Conservation (phyloP, 305 asterid genomes). For the Fraxinus platypoda region DNA sequence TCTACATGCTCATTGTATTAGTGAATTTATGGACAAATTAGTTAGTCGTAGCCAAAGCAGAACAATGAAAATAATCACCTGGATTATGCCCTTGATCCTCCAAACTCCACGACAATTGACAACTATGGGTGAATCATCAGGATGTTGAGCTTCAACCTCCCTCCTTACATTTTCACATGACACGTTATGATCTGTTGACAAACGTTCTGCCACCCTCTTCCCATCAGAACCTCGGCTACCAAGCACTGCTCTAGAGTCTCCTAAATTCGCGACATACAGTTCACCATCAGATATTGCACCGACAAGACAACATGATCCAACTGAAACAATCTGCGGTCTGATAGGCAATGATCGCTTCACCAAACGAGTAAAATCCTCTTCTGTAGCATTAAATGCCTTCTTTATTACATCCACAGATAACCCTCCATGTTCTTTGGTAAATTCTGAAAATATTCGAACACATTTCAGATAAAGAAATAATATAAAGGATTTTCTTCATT, state of each 20-base stretch:
- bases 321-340: constrained; percentile 82
- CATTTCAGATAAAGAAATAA: neutral
- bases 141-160: constrained; percentile 92
- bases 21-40: neutral
- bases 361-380: constrained; percentile 81
- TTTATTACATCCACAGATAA: constrained; percentile 73
- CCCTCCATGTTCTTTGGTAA: constrained; percentile 84
- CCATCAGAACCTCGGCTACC: constrained; percentile 76
- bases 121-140: constrained; percentile 72
- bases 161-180: constrained; percentile 73
- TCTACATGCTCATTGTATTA: neutral
- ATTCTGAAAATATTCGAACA: constrained; percentile 42
- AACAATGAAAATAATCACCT: constrained; percentile 44
- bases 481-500: neutral
- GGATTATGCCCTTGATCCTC: constrained; percentile 97
- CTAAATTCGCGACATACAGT: constrained; percentile 81
- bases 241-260: constrained; percentile 96
- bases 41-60: neutral
- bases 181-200: constrained; percentile 91
- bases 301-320: constrained; percentile 86
- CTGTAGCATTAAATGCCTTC: constrained; percentile 84
- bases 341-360: constrained; percentile 62
- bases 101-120: constrained; percentile 85
- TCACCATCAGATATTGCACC: constrained; percentile 84
- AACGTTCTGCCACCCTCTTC: constrained; percentile 76